Evolutionary conservation across 2,329 filamentous ascomycete species (phyloP), one percentile per base, ranked within the genome.

Genomic region (Botrytis fragariae): DNA sequence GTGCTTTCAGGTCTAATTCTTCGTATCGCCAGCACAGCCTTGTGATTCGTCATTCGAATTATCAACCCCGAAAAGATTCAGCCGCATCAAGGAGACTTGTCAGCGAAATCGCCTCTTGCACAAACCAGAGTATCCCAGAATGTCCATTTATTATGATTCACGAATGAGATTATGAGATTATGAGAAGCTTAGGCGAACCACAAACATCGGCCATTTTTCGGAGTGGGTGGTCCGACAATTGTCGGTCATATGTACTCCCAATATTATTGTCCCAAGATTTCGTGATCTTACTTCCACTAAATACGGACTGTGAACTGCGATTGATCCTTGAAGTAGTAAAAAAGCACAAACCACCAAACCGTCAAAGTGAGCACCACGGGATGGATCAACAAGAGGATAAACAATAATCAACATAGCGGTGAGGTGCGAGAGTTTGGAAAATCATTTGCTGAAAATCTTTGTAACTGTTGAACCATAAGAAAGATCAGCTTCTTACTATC

Each of bases 381-480:
- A 67, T 35, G 32, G 44, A 67, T 67, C 63, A 67, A 37, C 63
- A 37, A 65, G 42, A 37, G 44, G 37, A 48, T 32, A 39, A 37
- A 37, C 59, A 61, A 25, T 61, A 25, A 25, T 65, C 63, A 67
- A 67, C 63, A 37, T 67, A 44, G 64, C 64, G 64, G 64, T 67
- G 64, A 67, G 64, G 57, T 61, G 59, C 22, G 35, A 14, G 59
- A 61, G 35, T 10, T 60, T 22, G 20, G 57, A 37, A 60, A 60
- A 60, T 60, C 32, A 60, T 60, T 60, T 60, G 57, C 57, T 60
- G 20, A 37, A 35, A 37, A 25, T 12, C 57, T 22, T 59, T 59
- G 51, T 29, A 32, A 32, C 51, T 57, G 51, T 57, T 57, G 51
- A 57, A 57, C 51, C 51, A 29, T 29, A 22, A 60, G 29, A 35